Percentiles rank a stretch among this genome's conserved stretches.
These are phyloP conservation scores for Emergomyces orientalis DNA, from an alignment of 2,329 filamentous ascomycete genomes.

Conservation along the genomic window DNA sequence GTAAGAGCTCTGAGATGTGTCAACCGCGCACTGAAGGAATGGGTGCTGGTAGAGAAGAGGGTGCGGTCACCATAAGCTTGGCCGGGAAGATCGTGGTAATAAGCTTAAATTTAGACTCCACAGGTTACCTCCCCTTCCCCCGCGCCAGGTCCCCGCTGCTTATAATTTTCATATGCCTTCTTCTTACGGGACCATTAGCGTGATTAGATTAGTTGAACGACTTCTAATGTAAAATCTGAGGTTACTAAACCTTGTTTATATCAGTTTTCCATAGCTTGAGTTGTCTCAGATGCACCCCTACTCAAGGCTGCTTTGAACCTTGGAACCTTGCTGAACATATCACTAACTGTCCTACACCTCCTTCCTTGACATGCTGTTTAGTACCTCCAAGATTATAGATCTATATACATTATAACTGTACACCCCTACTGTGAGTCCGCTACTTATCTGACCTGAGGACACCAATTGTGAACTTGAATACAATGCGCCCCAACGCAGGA, in stretches of 20 bases:
- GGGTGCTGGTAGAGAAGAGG: neutral
- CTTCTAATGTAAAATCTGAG: neutral
- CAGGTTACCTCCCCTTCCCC: neutral
- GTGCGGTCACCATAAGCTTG: neutral
- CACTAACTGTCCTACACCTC: neutral
- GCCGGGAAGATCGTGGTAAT: neutral
- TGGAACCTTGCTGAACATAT: neutral
- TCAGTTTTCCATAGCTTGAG: neutral
- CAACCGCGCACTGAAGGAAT: neutral
- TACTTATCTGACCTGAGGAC: neutral
- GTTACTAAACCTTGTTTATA: too few relatives aligned
- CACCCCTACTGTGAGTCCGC: neutral
- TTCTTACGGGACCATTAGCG: neutral
- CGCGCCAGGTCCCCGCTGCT: neutral
- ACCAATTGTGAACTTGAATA: neutral
- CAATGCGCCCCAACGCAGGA: neutral
- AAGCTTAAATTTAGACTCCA: constrained; percentile 4
- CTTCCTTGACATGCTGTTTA: neutral
- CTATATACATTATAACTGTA: neutral
- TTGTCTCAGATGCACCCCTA: neutral
- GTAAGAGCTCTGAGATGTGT: neutral
- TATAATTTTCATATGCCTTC: neutral
- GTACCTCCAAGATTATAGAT: neutral
- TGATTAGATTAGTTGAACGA: neutral
- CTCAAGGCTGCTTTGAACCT: neutral